Base-by-base conservation (phyloP, 768 basidiomycete species). In the Naganishia randhawae region DNA sequence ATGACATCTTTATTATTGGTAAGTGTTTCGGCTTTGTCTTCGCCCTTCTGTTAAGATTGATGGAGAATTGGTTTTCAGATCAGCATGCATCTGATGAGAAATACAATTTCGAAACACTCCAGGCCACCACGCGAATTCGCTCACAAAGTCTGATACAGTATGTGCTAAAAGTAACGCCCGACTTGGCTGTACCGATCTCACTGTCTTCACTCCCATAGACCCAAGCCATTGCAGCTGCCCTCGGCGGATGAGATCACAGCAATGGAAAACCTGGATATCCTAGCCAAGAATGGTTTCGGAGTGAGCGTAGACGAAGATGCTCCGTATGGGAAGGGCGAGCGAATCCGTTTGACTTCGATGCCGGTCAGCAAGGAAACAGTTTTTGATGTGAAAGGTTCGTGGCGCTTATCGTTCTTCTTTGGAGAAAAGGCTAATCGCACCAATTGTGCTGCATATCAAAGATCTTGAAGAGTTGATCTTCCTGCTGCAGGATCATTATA, bases 51-150 rank as follows among this genome's bases (percentile, higher is more conserved):
- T 39, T 3, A 22, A 31, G 27, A 19, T 27, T 54, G 29, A 53
- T 13, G 0, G 29, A n/a, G 17, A 25, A 2, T 13, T 35, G 27
- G 10, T 17, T 37, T 19, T 13, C 35, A 69, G 95, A 98, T 74
- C 95, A 98, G 76, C 95, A 98, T 79, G 95, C 95, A 5, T 88
- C 91, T 6, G 96, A 99, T 79, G 96, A 98, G 80, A 98, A 98
- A 82, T 97, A 91, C 81, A 98, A 98, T 77, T 98, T 98, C 76
- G 96, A 98, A 83, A 89, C 86, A 1, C 81, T 98, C 67, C 95
- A 98, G 78, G 84, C 85, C 71, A 92, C 87, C n/a, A 97, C 94
- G 13, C 85, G 84, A 62, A 93, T 99, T 67, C 85, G 90, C 72
- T 90, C 89, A 1, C 95, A 98, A 74, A 86, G 82, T 69, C 82